Evolutionary conservation across 148 eudicot genomes (phyloP).

Genomic region (Camellia japonica): DNA sequence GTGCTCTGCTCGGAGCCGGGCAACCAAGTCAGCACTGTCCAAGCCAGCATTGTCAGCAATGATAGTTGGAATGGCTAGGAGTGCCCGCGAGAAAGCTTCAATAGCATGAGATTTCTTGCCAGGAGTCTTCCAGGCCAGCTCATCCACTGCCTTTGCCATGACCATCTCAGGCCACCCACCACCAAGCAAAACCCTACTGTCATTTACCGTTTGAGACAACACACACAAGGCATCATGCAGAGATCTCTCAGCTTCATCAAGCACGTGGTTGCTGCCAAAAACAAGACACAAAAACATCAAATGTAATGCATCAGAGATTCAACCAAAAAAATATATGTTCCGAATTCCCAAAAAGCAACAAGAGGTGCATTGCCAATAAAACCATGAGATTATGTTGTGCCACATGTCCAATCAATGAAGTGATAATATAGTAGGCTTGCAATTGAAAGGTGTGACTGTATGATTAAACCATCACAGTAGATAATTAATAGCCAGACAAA

Average conservation of each 20-base stretch:
- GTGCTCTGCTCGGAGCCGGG: conserved; percentile 97
- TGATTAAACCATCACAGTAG: neutral
- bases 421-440: neutral
- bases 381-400: neutral
- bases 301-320: neutral
- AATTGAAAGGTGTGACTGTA: neutral
- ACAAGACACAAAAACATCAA: neutral
- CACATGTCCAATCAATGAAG: neutral
- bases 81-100: conserved; percentile 94
- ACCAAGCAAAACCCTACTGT: conserved; percentile 88
- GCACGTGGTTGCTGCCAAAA: conserved; percentile 78
- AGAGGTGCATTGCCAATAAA: neutral
- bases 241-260: conserved; percentile 98
- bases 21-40: conserved; percentile 92
- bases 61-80: conserved; percentile 82
- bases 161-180: conserved; percentile 99
- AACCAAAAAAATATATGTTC: neutral
- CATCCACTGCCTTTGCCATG: conserved; percentile 97
- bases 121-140: conserved; percentile 85
- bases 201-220: conserved; percentile 90
- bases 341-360: neutral
- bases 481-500: neutral
- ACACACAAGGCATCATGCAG: conserved; percentile 96
- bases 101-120: conserved; percentile 97
- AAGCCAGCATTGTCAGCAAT: conserved; percentile 98